Conservation (phyloP, 2,329 filamentous ascomycete species). For the Fusarium protoensiforme region DNA sequence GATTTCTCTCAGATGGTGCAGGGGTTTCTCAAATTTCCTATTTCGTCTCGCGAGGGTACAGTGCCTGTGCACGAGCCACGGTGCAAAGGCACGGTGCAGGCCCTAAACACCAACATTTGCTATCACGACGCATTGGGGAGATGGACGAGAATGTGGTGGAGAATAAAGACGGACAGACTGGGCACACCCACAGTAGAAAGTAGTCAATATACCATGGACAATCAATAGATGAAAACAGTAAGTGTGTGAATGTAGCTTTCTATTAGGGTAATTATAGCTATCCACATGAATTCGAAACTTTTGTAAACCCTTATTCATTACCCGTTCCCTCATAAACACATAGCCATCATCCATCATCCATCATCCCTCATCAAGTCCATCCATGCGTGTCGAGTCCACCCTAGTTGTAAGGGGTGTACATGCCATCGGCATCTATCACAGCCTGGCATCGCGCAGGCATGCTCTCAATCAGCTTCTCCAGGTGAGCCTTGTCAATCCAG, state of each 20-base stretch:
- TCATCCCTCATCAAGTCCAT: background rate
- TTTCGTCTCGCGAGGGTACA: background rate
- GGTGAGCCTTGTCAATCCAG: background rate
- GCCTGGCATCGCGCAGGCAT: constrained; percentile 29
- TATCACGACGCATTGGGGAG: background rate
- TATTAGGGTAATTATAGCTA: background rate
- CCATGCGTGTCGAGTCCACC: background rate
- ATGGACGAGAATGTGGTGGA: background rate
- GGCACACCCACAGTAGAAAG: background rate
- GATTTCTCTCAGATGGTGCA: background rate
- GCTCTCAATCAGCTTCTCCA: constrained; percentile 7
- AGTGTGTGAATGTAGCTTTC: background rate
- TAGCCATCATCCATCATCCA: background rate
- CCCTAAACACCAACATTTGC: background rate
- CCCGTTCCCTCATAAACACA: background rate
- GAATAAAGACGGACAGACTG: background rate
- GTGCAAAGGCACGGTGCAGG: background rate
- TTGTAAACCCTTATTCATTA: background rate
- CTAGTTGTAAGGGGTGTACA: constrained; percentile 9
- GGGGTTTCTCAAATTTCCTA: background rate
- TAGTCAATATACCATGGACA: background rate
- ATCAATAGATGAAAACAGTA: background rate
- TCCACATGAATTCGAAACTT: background rate
- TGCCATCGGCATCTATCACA: constrained; percentile 25
- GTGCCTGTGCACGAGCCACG: background rate